phyloP scores from a whole-genome alignment of 1,139 yeast genomes.

The Petasospora fabianii region DNA sequence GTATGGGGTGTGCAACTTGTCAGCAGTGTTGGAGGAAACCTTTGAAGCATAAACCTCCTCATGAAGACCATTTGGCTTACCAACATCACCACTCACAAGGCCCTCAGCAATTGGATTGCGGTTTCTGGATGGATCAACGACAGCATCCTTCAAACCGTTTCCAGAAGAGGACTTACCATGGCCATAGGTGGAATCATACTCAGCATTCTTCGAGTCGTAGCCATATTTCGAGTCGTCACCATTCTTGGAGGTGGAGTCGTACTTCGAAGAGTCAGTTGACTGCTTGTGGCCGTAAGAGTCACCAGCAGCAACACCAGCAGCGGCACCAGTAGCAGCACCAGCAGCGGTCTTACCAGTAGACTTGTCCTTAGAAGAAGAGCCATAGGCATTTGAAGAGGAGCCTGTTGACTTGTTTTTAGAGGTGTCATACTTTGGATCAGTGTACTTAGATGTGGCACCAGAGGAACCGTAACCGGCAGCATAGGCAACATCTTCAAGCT shows the following conservation, averaged over 20 bases:
- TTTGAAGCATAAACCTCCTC: slow-evolving; percentile 1
- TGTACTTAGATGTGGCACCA: slow-evolving; percentile 1
- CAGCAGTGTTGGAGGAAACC: slow-evolving; percentile 6
- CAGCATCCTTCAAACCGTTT: neutral
- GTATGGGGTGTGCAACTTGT: slow-evolving; percentile 2
- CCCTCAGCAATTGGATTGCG: slow-evolving; percentile 18
- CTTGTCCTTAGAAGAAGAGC: slow-evolving; percentile 1
- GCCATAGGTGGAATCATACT: no score
- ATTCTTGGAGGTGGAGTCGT: no score
- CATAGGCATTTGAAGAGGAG: no score
- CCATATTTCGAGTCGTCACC: no score
- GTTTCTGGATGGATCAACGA: slow-evolving; percentile 12
- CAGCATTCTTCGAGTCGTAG: neutral
- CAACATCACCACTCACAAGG: neutral
- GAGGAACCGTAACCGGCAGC: slow-evolving; percentile 2
- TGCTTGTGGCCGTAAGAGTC: neutral
- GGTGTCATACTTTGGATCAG: neutral
- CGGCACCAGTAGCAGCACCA: slow-evolving; percentile 2
- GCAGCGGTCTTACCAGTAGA: slow-evolving; percentile 5
- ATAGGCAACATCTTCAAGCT: slow-evolving; percentile 1
- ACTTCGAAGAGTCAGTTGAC: neutral
- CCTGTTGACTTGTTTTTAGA: no score
- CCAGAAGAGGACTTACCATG: slow-evolving; percentile 2
- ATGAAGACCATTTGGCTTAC: slow-evolving; percentile 7
- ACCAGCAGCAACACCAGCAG: neutral